Base-by-base conservation (phyloP, 2,329 filamentous ascomycete species). In the Rutstroemia sydowiana region DNA sequence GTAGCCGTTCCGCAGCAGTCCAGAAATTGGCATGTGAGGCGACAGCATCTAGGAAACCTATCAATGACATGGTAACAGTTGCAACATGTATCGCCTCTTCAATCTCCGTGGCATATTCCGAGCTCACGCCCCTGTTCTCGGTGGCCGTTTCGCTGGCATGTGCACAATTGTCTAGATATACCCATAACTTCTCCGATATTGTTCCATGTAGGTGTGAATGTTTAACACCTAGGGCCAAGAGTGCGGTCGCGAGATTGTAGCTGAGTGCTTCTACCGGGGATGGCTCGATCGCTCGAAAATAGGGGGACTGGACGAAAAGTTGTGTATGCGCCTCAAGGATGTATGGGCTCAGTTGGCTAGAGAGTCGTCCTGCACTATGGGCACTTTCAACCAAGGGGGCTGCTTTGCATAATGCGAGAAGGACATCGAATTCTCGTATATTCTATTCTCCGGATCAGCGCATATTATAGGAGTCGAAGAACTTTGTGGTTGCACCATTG, bases 371-470 rank as follows among this genome's bases (percentile, higher is more conserved):
- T 26, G 90, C 91, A 64, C 87, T 85, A 55, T 88, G 81, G 39
- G 73, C 69, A 42, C 81, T 83, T 48, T 83, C 77, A 23, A 97
- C 76, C 21, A 82, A 78, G 3, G 89, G 85, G 3, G 91, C 88
- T 48, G 92, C 88, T 71, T 91, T 92, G 74, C 92, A 97, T 23
- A 98, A 76, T 40, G 93, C 89, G 23, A 97, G 73, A 23, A 98
- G 77, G 48, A 95, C 87, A 68, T 98, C 92, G 60, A 95, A 85
- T 74, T 98, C 95, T 63, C 88, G 84, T 49, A 91, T 82, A 48
- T 84, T 88, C 89, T 95, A 41, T 26, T 16, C 32, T n/a, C 13
- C n/a, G 18, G 36, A 31, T 55, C 43, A 55, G 45, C 34, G 5
- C 18, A 11, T 30, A 44, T 55, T 37, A 26, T 41, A 39, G 34